Base-by-base conservation (phyloP, 306 rosid species). In the Vigna reflexopilosa region DNA sequence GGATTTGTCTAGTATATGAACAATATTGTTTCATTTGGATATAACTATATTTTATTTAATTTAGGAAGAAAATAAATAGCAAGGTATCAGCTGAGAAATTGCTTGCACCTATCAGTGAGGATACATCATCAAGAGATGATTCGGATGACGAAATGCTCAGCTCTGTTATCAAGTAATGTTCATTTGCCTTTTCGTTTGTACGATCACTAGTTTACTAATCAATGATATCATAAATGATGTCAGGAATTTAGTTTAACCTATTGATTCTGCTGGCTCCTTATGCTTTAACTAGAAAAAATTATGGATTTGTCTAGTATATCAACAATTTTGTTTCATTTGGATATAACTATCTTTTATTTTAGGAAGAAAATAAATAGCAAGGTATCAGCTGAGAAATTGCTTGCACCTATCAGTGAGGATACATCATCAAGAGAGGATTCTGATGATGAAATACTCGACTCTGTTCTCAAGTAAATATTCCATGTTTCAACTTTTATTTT, bases 71-170 rank as follows among this genome's bases (percentile, higher is more conserved):
- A 78, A 84, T 12, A 77, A 78, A 70, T 65, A 22, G 16, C 4
- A 48, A 59, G 32, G 22, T 22, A 66, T 56, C 71, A 20, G 55
- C 34, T 82, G 86, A 82, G 68, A 85, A 73, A 49, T 57, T 77
- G 44, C 85, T 42, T 1, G 85, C 83, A 68, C 62, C 73, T 61
- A 16, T 34, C 69, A 28, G 42, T 50, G 77, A 61, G 50, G 81
- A 58, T 49, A 54, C 66, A 67, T 65, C 52, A 42, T 38, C 80
- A 15, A 85, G 72, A 62, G 75, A 89, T 73, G 86, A 61, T 72
- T 86, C 82, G 17, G 91, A 86, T 81, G 86, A 87, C 67, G 91
- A 89, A 77, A 56, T 80, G 54, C 88, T 89, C 70, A 79, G 83
- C 73, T 86, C 93, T 48, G 72, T 87, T 76, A 76, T 83, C 76